Evolutionary conservation across 345 rosid genomes (phyloP), one percentile per base, ranked within the genome.

Genomic region (Cardamine occulta): DNA sequence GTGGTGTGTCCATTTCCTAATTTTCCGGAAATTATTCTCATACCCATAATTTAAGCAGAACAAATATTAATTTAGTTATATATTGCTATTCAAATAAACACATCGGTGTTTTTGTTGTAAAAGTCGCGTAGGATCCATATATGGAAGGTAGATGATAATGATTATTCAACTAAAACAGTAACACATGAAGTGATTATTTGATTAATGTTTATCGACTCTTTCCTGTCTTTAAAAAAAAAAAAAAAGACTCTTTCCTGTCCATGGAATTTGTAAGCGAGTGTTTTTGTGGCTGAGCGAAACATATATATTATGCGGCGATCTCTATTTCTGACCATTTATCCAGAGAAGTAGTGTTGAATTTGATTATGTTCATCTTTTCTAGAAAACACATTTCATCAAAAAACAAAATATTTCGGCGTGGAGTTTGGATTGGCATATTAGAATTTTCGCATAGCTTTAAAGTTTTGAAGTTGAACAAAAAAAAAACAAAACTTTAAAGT

Each of bases 1-100:
- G 76, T 77, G 80, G 76, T 64, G 29, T 71, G 80, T 77, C 80
- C 40, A 77, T 26, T 37, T 71, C 80, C 80, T 77, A 65, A 9
- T 64, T 71, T 71, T 6, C 51, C 63, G 76, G 73, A 65, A 55
- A 77, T 39, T 19, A 71, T 72, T 57, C 44, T 45, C 60, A 56
- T 24, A 63, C 48, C 42, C 58, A 76, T 59, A 49, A 75, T 75
- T 37, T 39, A 44, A 52, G 28, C 61, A 13, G 40, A 74, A 12
- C 10, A 11, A 0, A 2, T 29, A 74, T 35, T 57, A 73, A 23
- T 56, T 7, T 42, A 42, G 29, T 14, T 26, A 35, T 47, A 24
- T 54, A 4, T 48, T 34, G 3, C 28, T 31, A 67, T 35, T 52
- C 8, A n/a, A 34, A 49, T 37, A 17, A 34, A 72, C 39, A 37